phyloP scores from a whole-genome alignment of 2,329 filamentous ascomycete genomes.

The Botryosphaeria dothidea region DNA sequence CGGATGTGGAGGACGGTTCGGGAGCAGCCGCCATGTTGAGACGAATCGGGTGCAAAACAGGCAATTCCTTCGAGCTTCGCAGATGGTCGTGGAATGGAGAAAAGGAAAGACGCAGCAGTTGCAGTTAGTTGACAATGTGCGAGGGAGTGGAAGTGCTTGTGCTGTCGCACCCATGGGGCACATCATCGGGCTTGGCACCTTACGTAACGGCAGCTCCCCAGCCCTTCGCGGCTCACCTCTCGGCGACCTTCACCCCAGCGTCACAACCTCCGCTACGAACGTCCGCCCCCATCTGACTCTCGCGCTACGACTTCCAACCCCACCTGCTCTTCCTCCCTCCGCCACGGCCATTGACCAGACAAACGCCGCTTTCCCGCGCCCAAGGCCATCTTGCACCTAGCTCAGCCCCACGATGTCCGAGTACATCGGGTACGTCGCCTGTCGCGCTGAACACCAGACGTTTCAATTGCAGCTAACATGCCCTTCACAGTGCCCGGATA shows the following conservation, averaged over 20 bases:
- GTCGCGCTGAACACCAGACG: slow-evolving; percentile 24
- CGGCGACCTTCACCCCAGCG: slow-evolving; percentile 14
- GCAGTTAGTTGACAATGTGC: not conserved
- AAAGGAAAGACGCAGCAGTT: not conserved
- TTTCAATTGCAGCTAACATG: slow-evolving; percentile 37
- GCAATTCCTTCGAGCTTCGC: not conserved
- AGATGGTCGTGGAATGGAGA: not conserved
- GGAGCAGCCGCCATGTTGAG: slow-evolving; percentile 3
- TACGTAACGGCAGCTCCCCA: slow-evolving; percentile 9
- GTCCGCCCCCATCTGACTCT: not conserved
- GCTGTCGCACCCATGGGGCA: slow-evolving; percentile 6
- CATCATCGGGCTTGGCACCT: slow-evolving; percentile 10
- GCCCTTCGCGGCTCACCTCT: slow-evolving; percentile 13
- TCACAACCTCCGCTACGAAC: slow-evolving; percentile 2
- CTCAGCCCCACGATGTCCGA: slow-evolving; percentile 53
- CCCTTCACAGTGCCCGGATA: slow-evolving; percentile 73
- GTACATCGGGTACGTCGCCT: slow-evolving; percentile 58
- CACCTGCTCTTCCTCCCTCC: slow-evolving; percentile 23
- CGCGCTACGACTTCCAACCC: not conserved
- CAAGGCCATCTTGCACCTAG: slow-evolving; percentile 11
- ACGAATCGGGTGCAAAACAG: not conserved
- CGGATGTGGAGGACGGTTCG: not conserved
- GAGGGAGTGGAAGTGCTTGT: not conserved
- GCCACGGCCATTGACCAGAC: slow-evolving; percentile 26
- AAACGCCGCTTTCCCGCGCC: slow-evolving; percentile 9